Evolutionary conservation across 108 stramenopile species (phyloP), one percentile per base, ranked within the genome.

Genomic region (Aurantiochytrium sp.): DNA sequence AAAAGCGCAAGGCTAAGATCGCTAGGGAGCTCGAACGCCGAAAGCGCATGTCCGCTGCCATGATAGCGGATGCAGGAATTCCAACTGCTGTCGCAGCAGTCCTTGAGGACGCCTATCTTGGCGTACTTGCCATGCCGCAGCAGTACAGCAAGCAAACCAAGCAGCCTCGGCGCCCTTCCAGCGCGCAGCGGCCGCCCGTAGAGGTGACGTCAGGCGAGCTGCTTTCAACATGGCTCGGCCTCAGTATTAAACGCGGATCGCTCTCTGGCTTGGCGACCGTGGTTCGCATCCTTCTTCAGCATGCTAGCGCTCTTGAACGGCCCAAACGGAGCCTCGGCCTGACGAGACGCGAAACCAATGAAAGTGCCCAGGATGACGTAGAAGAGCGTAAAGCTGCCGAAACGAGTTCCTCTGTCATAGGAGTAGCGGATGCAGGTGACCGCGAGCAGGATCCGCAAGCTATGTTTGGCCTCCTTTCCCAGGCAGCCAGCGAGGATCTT

Each of bases 211-310:
- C 25, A 0, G 76, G 76, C 14, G 51, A 83, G n/a, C 76, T 83
- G 6, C 51, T 83, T 1, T 83, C 76, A 12, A 53, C 76, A 25
- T 53, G 45, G 45, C 76, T 83, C 49, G 76, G 76, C 2, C 76
- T 83, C 76, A 53, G 49, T 47, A 83, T 83, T 53, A 83, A 83
- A 35, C 76, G 76, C n/a, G 76, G 76, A 6, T 47, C 76, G 51
- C 51, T 83, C 25, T 83, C 76, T 23, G 51, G 45, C 49, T 16
- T 83, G n/a, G 51, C 51, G 43, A 23, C 6, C n/a, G 45, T 47
- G 43, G 1, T 83, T 35, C 45, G 51, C n/a, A 53, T 69, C 64
- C 42, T 42, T 23, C 0, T 14, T 69, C 10, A 69, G 42, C 64
- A 10, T 23, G 64, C 10, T 1, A 69, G 42, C 64, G 42, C 42